phyloP scores from a whole-genome alignment of 2,329 filamentous ascomycete genomes.

The Fusarium humuli region DNA sequence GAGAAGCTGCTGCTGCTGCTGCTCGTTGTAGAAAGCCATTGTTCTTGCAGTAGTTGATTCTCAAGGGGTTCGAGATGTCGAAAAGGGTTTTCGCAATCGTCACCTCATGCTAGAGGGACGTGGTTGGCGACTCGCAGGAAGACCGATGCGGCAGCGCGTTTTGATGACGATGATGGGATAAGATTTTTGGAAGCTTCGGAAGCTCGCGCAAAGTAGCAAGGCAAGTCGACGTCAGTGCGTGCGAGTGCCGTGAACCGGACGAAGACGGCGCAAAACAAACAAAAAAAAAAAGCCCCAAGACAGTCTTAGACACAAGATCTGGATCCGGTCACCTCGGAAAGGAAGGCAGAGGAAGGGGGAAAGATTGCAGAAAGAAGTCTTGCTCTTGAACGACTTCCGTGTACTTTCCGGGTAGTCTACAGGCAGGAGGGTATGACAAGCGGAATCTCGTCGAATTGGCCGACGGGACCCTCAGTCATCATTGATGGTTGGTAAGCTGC shows the following conservation, averaged over 20 bases:
- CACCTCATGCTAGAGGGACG: conserved; percentile 48
- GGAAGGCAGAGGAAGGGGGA: not conserved
- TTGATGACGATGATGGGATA: conserved; percentile 12
- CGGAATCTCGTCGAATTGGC: conserved; percentile 35
- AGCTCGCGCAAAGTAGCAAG: conserved; percentile 22
- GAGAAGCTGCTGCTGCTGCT: conserved; percentile 65
- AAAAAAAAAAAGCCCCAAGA: not conserved
- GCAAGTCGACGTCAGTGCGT: conserved; percentile 29
- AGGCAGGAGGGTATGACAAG: conserved; percentile 18
- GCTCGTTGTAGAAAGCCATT: conserved; percentile 52
- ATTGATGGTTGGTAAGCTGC: conserved; percentile 40
- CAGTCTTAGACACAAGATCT: conserved; percentile 15
- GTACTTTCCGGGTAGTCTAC: not conserved
- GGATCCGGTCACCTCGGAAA: conserved; percentile 20
- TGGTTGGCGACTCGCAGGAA: conserved; percentile 2
- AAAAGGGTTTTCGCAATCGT: conserved; percentile 61
- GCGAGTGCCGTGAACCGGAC: conserved; percentile 11
- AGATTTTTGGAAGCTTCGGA: conserved; percentile 27
- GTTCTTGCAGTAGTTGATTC: conserved; percentile 34
- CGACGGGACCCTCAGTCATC: conserved; percentile 10
- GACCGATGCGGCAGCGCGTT: conserved; percentile 31
- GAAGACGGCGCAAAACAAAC: not conserved
- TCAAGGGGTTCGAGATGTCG: conserved; percentile 12
- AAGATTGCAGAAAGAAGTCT: not conserved
- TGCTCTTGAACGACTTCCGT: conserved; percentile 31